Base-by-base conservation (phyloP, 768 basidiomycete genomes). In the Suillus clintonianus region DNA sequence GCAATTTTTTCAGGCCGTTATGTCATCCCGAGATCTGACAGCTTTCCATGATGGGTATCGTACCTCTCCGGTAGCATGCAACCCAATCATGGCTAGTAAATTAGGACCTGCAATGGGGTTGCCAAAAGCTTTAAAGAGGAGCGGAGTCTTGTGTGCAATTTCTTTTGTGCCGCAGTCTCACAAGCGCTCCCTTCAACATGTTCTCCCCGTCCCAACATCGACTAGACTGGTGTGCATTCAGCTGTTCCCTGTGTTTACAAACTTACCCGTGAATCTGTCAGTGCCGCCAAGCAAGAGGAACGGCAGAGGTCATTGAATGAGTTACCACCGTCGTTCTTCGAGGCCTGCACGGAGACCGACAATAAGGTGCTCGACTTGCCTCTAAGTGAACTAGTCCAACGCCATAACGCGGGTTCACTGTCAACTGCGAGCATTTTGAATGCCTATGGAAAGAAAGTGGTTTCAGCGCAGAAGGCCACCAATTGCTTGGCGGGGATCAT, bases 401-500 rank as follows among this genome's bases (percentile, higher is more conserved):
- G 65, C 10, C 77, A 80, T 50, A 71, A 68, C 9, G 62, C 69
- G 36, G 72, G 72, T 3, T 62, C 61, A 3, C 47, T 80, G 10
- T 64, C 75, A 9, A 74, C 76, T 0, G 51, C 69, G 3, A 73
- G 72, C 36, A 72, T 83, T 61, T 62, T 81, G 24, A 60, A 72
- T 37, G 79, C 79, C 2, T 83, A 82, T 61, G 79, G 79, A 39
- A 81, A 80, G 67, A 76, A 77, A 24, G 68, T 71, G 15, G 70
- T 83, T 17, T 67, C 69, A 0, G 82, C 80, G 1, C 81, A 82
- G 32, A 74, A 70, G 34, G 69, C 77, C 51, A 83, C 82, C 56
- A 86, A 86, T 67, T 86, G 85, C 67, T 69, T 86, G 19, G 78
- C 84, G 3, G 81, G 81, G 37, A 66, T 85, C 66, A 74, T 80